Base-by-base conservation (phyloP, 768 basidiomycete genomes). In the Coprinopsis strossmayeri region DNA sequence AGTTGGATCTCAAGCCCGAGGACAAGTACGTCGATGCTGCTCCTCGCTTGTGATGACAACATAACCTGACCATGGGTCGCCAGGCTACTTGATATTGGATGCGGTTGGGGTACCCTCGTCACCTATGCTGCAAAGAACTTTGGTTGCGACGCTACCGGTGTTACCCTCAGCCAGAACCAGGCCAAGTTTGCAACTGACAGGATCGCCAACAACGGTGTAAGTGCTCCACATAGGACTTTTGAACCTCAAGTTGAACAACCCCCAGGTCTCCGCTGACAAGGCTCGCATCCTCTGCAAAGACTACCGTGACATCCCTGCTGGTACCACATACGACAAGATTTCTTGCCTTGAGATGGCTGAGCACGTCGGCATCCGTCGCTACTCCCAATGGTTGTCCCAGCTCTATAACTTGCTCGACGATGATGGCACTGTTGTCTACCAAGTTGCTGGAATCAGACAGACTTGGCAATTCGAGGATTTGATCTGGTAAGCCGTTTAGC, bases 401-500 rank as follows among this genome's bases (percentile, higher is more conserved):
- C 83, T 99, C 48, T 96, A 98, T 60, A 81, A 94, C 57, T 74
- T 98, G 30, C 75, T 99, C 53, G 88, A 92, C 51, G 94, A 99
- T 64, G 87, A 98, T 55, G 96, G 96, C 26, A 79, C 85, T 50
- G 87, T 98, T 59, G 89, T 98, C 38, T 78, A 94, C 71, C 96
- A 99, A 69, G 95, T 99, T n/a, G 91, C 96, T 41, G 96, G 96
- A 53, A 71, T 97, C 56, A 84, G 95, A 28, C 93, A 93, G 3
- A 64, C 74, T n/a, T 99, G 96, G 96, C 96, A 98, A 64, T 98
- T 84, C 56, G 96, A 99, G 72, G 96, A 99, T 63, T 81, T 99
- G 49, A 83, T 91, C 57, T 99, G 96, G 92, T 85, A 58, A 32
- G 69, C 64, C 10, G 0, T 17, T 7, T 3, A 25, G 17, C 25